These are phyloP conservation scores for Termitomyces sp. DNA, from an alignment of 768 basidiomycete species.

Conservation along the genomic window DNA sequence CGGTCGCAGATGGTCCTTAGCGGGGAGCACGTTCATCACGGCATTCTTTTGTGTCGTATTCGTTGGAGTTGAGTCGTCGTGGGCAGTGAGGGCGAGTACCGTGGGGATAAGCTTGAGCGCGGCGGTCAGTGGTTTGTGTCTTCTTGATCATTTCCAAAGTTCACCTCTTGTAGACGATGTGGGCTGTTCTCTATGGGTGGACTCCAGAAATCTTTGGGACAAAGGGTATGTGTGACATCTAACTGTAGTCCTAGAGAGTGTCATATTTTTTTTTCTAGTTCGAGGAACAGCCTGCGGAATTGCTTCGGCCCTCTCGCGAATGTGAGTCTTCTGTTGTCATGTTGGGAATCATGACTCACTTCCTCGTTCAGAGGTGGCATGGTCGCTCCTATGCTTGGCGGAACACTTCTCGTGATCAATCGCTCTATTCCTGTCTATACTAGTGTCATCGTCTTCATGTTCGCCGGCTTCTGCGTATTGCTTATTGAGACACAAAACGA, in stretches of 20 bases:
- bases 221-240: conserved; percentile 38
- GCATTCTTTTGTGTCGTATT: conserved; percentile 72
- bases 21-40: conserved; percentile 70
- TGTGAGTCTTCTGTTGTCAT: conserved; percentile 38
- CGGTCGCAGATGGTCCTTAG: conserved; percentile 69
- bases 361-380: conserved; percentile 65
- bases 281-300: conserved; percentile 87
- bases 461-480: conserved; percentile 60
- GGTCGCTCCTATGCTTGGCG: conserved; percentile 80
- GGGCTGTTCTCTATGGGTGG: conserved; percentile 87
- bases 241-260: neutral
- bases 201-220: conserved; percentile 87
- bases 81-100: conserved; percentile 60
- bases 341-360: neutral
- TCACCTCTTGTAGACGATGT: conserved; percentile 54
- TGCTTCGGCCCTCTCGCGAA: conserved; percentile 79
- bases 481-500: conserved; percentile 46
- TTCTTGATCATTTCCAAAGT: neutral
- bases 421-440: conserved; percentile 72
- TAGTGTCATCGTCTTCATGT: conserved; percentile 58
- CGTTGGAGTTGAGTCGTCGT: conserved; percentile 46
- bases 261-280: conserved; percentile 31
- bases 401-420: conserved; percentile 60
- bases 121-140: conserved; percentile 38
- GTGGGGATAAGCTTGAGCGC: conserved; percentile 75